Base-by-base conservation (phyloP, 352 stramenopile species). In the Phytophthora hibernalis region DNA sequence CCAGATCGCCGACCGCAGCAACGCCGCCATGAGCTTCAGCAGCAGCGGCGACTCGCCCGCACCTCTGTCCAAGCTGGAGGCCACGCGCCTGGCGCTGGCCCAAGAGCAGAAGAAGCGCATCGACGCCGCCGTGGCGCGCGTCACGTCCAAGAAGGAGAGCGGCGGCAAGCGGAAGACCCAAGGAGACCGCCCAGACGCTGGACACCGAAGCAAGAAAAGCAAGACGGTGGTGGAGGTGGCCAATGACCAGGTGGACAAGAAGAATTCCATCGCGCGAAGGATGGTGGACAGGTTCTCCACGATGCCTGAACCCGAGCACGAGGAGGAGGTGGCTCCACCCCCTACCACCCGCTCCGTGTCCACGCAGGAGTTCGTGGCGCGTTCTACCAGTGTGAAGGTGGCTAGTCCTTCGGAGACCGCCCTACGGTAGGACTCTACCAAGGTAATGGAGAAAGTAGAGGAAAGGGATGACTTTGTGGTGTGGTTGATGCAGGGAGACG, bases 61-160 rank as follows among this genome's bases (percentile, higher is more conserved):
- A 58, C 40, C 37, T 24, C 75, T 92, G 35, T 92, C 86, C n/a
- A 92, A 95, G 66, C 78, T 93, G 53, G 82, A 92, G 52, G 72
- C 77, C 12, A 82, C 82, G 55, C 84, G 82, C 48, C 71, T 89
- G 53, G 77, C 76, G 16, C 78, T 85, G 2, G 75, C 79, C 8
- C 53, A 79, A n/a, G 81, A 92, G 61, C 86, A 93, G 76, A 74
- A 89, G 67, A 79, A 83, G 48, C 86, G 86, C 68, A 78, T 95
- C 28, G 80, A 90, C 16, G 65, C 59, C 1, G 86, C 84, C 0
- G 82, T 82, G 26, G 77, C 80, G 49, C 86, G 86, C 45, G 69
- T 91, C 42, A 79, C 74, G 1, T 61, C 61, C 37, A 88, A 90
- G 76, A 86, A 88, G 47, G 72, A 85, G 18, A 68, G 80, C 60